Percentiles rank a stretch among this genome's conserved stretches.
phyloP scores from a whole-genome alignment of 768 basidiomycete species.

The Leccinellum rugosiceps region DNA sequence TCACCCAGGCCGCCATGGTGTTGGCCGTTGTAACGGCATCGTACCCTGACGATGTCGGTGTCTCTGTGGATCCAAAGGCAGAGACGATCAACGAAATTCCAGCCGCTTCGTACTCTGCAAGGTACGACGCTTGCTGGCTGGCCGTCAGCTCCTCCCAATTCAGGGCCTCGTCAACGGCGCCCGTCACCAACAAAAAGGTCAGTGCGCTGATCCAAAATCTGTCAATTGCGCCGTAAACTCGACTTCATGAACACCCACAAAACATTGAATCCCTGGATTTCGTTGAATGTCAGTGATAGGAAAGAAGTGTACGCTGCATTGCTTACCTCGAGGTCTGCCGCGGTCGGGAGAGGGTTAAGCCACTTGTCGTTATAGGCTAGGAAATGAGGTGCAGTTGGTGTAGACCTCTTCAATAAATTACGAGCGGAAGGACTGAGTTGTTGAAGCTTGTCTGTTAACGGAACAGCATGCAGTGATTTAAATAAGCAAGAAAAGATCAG shows the following conservation, averaged over 20 bases:
- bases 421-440: constrained; percentile 21
- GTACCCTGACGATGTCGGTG: constrained; percentile 40
- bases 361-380: constrained; percentile 40
- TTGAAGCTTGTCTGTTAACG: constrained; percentile 23
- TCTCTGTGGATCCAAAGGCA: constrained; percentile 44
- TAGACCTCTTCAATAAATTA: constrained; percentile 18
- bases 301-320: background rate
- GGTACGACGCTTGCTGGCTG: constrained; percentile 37
- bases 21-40: constrained; percentile 41
- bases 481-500: constrained; percentile 6
- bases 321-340: constrained; percentile 42
- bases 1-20: constrained; percentile 46
- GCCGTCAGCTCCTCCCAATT: constrained; percentile 42
- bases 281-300: background rate
- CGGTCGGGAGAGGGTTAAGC: constrained; percentile 42
- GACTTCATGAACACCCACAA: constrained; percentile 21
- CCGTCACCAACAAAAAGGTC: constrained; percentile 40
- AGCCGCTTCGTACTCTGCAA: constrained; percentile 47
- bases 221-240: background rate
- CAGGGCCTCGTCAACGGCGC: constrained; percentile 43
- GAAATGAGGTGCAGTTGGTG: constrained; percentile 48
- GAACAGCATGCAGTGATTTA: constrained; percentile 8
- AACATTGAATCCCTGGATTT: constrained; percentile 31
- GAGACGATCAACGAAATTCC: constrained; percentile 59
- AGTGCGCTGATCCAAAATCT: constrained; percentile 28